Percentiles rank a stretch among this genome's conserved stretches.
Conservation (phyloP, 352 stramenopile species). For the Blastocystis sp. region DNA sequence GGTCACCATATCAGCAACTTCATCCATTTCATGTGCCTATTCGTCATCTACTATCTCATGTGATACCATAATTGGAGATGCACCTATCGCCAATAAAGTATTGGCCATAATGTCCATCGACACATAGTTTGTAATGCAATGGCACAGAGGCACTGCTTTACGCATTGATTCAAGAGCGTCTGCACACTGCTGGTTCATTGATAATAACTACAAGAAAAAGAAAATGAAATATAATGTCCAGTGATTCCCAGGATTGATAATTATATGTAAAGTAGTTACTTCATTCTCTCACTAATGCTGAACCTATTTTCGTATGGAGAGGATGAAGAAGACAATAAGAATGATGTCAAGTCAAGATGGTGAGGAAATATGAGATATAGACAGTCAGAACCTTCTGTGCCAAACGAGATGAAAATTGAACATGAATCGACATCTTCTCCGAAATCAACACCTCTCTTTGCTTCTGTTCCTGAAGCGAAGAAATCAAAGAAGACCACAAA, state of each 20-base stretch:
- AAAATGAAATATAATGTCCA: not conserved
- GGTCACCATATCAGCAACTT: constrained; percentile 65
- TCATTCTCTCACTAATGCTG: constrained; percentile 30
- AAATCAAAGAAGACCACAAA: not conserved
- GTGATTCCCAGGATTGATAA: not conserved
- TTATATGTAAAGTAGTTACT: not conserved
- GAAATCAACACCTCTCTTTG: not conserved
- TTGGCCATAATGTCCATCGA: constrained; percentile 68
- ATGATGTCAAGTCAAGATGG: not conserved
- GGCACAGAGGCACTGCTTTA: constrained; percentile 43
- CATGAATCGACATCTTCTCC: not conserved
- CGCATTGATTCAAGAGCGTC: constrained; percentile 60
- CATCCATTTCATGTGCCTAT: constrained; percentile 62
- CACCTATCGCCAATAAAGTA: constrained; percentile 61
- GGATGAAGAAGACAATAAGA: not conserved
- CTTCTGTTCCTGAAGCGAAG: not conserved
- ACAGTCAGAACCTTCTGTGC: not conserved
- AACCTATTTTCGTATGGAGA: constrained; percentile 50
- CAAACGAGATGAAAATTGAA: not conserved
- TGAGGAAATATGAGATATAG: not conserved
- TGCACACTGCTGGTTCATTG: constrained; percentile 37
- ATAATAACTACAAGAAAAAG: not conserved
- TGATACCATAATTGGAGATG: constrained; percentile 57
- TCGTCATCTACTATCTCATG: not conserved
- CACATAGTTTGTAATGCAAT: constrained; percentile 67